Evolutionary conservation across 192 early-diverging fungal species (phyloP), one percentile per base, ranked within the genome.

Genomic region (Podila epigama): DNA sequence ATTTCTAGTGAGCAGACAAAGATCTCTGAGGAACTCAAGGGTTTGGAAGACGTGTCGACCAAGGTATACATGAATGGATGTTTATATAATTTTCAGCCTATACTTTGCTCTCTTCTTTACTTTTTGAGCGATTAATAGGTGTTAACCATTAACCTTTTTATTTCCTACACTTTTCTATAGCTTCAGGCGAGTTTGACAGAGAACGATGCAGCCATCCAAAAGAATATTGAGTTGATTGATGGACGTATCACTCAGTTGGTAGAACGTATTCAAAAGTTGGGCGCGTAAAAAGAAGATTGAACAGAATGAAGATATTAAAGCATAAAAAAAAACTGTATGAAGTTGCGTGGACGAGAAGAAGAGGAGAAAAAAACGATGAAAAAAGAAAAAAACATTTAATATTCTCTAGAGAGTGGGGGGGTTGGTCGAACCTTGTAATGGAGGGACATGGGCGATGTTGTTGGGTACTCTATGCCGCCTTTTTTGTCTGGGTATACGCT

Each of bases 1-100:
- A 82, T 95, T 48, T 84, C 86, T 20, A 62, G 71, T 16, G 94
- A 92, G 57, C 94, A 96, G 62, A 80, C 61, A 13, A 84, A 86
- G 27, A 85, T 96, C 51, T 70, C 60, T 5, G 90, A 91, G 39
- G 90, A 92, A 61, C 58, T 92, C 12, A 86, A 85, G 22, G 85
- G 75, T 35, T 80, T 95, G 40, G 83, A 84, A 54, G 86, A 88
- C 20, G 86, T 91, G 12, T 83, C 83, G 11, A 56, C 54, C 28
- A 79, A 83, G 63, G 87, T 88, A 75, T n/a, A 63, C 60, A 44
- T 28, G 12, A 22, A 56, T 41, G 50, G 16, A 34, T 11, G 15
- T 28, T 60, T 32, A 16, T 50, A 1, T 63, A 20, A 27, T 2
- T 7, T 60, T 27, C 29, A 0, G 15, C 37, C 42, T 16, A 20